A percentile compares a stretch with the other conserved stretches of the same genome.
Conservation (phyloP, 2,329 filamentous ascomycete genomes). For the Byssochlamys sp. region DNA sequence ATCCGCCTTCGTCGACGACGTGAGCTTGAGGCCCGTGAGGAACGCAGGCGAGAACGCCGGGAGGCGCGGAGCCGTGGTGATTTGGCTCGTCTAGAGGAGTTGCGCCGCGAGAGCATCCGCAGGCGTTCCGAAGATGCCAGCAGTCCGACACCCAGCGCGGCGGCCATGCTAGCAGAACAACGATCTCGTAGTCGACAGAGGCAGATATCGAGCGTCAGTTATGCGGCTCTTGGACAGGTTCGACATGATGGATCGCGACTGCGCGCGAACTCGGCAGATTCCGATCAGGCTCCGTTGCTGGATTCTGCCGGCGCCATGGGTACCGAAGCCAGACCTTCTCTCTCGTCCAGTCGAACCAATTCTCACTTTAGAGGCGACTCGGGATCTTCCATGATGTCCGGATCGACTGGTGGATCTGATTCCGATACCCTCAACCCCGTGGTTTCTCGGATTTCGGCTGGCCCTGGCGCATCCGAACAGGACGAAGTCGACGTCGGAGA, state of each 20-base stretch:
- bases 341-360: conserved; percentile 18
- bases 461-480: conserved; percentile 10
- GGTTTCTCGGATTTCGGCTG: conserved; percentile 18
- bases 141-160: conserved; percentile 21
- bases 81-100: conserved; percentile 54
- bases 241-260: conserved; percentile 42
- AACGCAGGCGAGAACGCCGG: conserved; percentile 57
- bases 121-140: conserved; percentile 27
- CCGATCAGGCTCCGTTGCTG: conserved; percentile 38
- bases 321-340: conserved; percentile 16
- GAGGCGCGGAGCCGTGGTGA: conserved; percentile 68
- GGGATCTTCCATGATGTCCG: conserved; percentile 26
- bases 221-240: conserved; percentile 39
- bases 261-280: conserved; percentile 38
- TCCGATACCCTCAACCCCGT: conserved; percentile 16
- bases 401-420: conserved; percentile 21
- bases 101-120: conserved; percentile 48
- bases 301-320: conserved; percentile 28
- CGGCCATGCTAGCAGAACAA: conserved; percentile 35
- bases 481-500: conserved; percentile 30
- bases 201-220: conserved; percentile 40
- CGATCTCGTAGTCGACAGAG: conserved; percentile 35
- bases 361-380: conserved; percentile 24
- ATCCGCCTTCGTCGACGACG: conserved; percentile 68
- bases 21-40: conserved; percentile 68